Evolutionary conservation across 2,329 filamentous ascomycete genomes (phyloP), one percentile per base, ranked within the genome.

Genomic region (Xylaria sp.): DNA sequence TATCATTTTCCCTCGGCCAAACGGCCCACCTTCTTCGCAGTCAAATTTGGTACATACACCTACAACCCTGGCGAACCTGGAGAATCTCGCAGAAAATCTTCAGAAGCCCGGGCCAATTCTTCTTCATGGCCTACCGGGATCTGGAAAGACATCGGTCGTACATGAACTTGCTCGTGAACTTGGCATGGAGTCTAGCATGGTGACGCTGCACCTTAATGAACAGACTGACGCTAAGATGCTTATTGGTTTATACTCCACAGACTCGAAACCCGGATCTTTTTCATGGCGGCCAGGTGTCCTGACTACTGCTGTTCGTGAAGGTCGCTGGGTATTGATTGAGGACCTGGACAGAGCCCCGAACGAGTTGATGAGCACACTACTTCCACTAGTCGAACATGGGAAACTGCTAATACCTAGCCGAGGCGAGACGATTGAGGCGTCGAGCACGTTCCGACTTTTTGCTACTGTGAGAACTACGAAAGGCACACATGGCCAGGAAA

Each of bases 161-260:
- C 91, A 93, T 70, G 91, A 97, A 77, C 86, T 95, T 67, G 94
- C 95, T 27, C 88, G 87, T 73, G 87, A 91, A 72, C 87, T 98
- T 62, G 92, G 92, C 68, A 93, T 93, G 79, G 87, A 92, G 25
- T 87, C 90, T 5, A 88, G 87, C 66, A 94, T 99, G 89, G 91
- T 99, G 59, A 98, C 95, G 3, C 84, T 99, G 33, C 95, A 99
- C 79, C 84, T 99, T 38, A 99, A 99, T 77, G 96, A 98, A 79
- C 96, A 99, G 79, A 98, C 94, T 2, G 96, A 99, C 79, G 94
- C 95, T 0, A 99, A 99, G 79, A 92, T 97, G 82, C 87, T 99
- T 45, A 89, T 99, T 69, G 96, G 96, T 3, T 89, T 98, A 77
- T 98, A 99, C 79, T 92, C 95, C 1, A 96, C 94, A 25, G 94